phyloP scores from a whole-genome alignment of 257 asterid species.

The Forsythia suspensa region DNA sequence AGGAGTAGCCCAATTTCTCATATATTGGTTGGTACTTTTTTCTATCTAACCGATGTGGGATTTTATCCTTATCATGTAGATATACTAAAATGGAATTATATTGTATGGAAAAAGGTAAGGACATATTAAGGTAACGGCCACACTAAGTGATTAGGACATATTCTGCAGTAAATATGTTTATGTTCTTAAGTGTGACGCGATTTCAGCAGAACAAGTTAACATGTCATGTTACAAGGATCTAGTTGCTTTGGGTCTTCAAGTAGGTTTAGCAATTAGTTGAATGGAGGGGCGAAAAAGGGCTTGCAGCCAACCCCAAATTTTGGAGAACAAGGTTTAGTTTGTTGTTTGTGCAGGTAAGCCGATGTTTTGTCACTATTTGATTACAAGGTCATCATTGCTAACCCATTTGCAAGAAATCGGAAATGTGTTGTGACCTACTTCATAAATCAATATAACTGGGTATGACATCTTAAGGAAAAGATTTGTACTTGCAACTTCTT shows the following conservation, averaged over 20 bases:
- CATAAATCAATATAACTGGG: conserved; percentile 6
- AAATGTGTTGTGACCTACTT: not conserved
- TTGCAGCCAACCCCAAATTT: not conserved
- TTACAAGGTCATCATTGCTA: not conserved
- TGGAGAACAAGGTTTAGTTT: not conserved
- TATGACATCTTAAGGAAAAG: conserved; percentile 5
- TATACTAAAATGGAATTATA: not conserved
- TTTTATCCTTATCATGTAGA: not conserved
- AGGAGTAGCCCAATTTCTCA: too few species aligned
- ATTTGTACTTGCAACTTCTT: not conserved
- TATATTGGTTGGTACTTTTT: too few species aligned
- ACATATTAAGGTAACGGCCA: not conserved
- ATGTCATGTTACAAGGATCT: not conserved
- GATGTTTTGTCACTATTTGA: not conserved
- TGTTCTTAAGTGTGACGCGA: not conserved
- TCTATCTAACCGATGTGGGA: too few species aligned
- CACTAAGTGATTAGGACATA: not conserved
- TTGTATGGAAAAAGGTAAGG: not conserved
- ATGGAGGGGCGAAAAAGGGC: not conserved
- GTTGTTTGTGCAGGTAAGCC: not conserved
- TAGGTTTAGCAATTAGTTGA: not conserved
- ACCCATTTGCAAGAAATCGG: not conserved
- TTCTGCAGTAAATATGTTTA: not conserved
- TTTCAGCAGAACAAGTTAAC: not conserved
- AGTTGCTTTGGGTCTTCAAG: not conserved